These are phyloP conservation scores for Piloderma croceum DNA, from an alignment of 768 basidiomycete genomes.

Conservation along the genomic window DNA sequence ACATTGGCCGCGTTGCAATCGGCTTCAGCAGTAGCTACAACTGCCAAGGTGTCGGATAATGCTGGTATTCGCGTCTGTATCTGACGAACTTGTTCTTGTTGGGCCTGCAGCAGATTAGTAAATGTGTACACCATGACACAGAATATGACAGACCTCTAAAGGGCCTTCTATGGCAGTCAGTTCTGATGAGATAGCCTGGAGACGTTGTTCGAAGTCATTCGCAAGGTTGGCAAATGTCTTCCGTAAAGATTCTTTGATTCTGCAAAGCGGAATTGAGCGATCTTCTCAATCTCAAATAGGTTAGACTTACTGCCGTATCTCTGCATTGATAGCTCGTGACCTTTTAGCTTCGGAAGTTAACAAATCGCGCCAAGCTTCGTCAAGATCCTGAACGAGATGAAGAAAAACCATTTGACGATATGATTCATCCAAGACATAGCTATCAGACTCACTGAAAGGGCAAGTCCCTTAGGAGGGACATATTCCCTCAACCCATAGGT, in stretches of 20 bases:
- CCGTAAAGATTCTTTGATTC: slow-evolving; percentile 77
- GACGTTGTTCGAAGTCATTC: slow-evolving; percentile 65
- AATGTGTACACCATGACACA: neutral
- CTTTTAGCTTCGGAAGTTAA: slow-evolving; percentile 69
- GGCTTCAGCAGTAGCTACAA: slow-evolving; percentile 49
- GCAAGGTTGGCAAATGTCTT: slow-evolving; percentile 74
- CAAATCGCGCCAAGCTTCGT: slow-evolving; percentile 68
- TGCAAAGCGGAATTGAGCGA: slow-evolving; percentile 22
- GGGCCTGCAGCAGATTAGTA: slow-evolving; percentile 41
- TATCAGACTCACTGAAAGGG: slow-evolving; percentile 42
- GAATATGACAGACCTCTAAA: slow-evolving; percentile 48
- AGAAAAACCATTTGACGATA: neutral
- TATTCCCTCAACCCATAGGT: slow-evolving; percentile 88
- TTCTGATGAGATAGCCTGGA: slow-evolving; percentile 64
- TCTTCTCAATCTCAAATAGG: slow-evolving; percentile 1
- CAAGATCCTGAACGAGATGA: slow-evolving; percentile 63
- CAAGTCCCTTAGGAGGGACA: slow-evolving; percentile 66
- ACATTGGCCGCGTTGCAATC: slow-evolving; percentile 85
- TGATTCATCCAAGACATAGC: slow-evolving; percentile 9
- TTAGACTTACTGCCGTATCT: slow-evolving; percentile 75
- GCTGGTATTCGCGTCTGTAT: slow-evolving; percentile 66
- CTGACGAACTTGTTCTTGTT: slow-evolving; percentile 60
- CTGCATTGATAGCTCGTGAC: slow-evolving; percentile 80
- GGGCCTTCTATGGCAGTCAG: slow-evolving; percentile 73
- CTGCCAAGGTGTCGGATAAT: slow-evolving; percentile 49